Base-by-base conservation (phyloP, 2,329 filamentous ascomycete genomes). In the Scleromitrula shiraiana region DNA sequence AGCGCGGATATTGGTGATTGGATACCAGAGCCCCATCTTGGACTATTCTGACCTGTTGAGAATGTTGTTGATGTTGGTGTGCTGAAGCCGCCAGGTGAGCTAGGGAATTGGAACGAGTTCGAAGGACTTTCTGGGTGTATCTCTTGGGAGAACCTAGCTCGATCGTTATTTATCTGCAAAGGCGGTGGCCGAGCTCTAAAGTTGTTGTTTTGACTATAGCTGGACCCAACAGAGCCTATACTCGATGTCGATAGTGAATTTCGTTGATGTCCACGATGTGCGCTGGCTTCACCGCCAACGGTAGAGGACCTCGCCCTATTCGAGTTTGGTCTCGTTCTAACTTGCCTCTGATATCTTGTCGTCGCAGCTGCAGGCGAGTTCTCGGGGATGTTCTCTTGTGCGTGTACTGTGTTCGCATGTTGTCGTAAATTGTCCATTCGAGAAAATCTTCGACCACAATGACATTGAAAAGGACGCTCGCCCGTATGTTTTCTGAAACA, bases 351-450 rank as follows among this genome's bases (percentile, higher is more conserved):
- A 59, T 95, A 96, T 32, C 91, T 77, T 7, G 90, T 95, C 20
- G 90, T 89, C 1, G 88, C 93, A 4, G 91, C 93, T 14, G 93
- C 93, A 17, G 97, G 77, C 1, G 93, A 97, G 65, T 96, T 89
- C 33, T 83, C 82, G 3, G 93, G 93, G 27, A 98, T 98, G 49
- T 96, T 89, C 65, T 97, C 93, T 65, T 97, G 96, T 50, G 95
- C 86, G 65, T 98, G 93, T 1, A 98, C 93, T 0, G 93, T 97
- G 66, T 96, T 90, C 37, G 93, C 93, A 73, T 98, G 93, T 64
- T 98, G 93, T 50, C 93, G 82, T 43, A 98, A 72, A 63, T 98
- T 98, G 66, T 98, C 91, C 38, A 97, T 77, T 41, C 91, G 80
- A 8, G 93, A 97, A 65, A 98, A 98, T 47, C 89, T 80, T 42